Base-by-base conservation (phyloP, 2,329 filamentous ascomycete species). In the Podosphaera aphanis region DNA sequence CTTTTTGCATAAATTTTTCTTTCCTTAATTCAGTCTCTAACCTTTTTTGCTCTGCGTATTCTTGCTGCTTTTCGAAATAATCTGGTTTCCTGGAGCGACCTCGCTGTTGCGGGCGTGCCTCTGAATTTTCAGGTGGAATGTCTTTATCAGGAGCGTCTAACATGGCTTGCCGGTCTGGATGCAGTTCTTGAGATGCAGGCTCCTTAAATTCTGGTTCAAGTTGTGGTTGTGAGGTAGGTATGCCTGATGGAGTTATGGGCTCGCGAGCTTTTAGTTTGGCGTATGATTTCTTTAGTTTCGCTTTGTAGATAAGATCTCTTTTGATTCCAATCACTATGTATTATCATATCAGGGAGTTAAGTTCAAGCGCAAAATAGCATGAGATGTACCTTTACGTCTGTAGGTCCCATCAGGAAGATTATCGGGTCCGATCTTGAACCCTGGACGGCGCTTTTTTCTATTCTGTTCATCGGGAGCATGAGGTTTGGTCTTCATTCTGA, bases 231-330 rank as follows among this genome's bases (percentile, higher is more conserved):
- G 49, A 37, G 42, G 16, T 46, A 38, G 37, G 25, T 20, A 10
- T 21, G 8, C 33, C 58, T 18, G 40, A 43, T 15, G 55, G 49
- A 45, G 57, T 50, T 41, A 47, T 43, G 6, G 54, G 51, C 48
- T 59, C 56, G 45, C 54, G 55, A 36, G 75, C 76, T 62, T 86
- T 88, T 51, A 93, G 67, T 62, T 93, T 94, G 51, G 80, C 81
- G 59, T 93, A 94, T 37, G 81, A 74, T 62, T 93, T 93, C 64
- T 88, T 90, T 50, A 93, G 70, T 63, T 94, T 93, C 49, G 86
- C 85, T 61, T 90, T 92, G 61, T 85, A 75, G 56, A 95, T 94
- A 47, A 93, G 66, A 52, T 82, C 74, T 52, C 79, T 72, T 63
- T 95, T 95, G 58, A 93, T 90, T 62, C 88, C 88, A 61, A 83